Percentiles rank a stretch among this genome's conserved stretches.
phyloP scores from a whole-genome alignment of 2,329 filamentous ascomycete genomes.

The Penicillium capsulatum region DNA sequence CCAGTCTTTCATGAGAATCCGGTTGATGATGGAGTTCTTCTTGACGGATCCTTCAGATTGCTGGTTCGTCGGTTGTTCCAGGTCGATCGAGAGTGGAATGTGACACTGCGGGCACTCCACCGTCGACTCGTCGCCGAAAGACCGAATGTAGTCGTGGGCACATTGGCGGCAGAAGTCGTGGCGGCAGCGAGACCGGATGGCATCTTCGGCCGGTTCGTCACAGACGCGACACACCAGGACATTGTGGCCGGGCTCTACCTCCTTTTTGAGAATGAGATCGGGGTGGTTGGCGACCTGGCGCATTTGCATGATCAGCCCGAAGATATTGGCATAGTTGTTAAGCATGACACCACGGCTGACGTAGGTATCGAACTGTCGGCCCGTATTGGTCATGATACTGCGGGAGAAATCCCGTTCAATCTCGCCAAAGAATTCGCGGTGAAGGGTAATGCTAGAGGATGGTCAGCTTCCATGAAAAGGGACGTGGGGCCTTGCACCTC shows the following conservation, averaged over 20 bases:
- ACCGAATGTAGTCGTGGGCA: constrained; percentile 73
- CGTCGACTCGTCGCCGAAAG: constrained; percentile 60
- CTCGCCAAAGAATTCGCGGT: constrained; percentile 94
- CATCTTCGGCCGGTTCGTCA: constrained; percentile 92
- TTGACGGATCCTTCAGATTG: constrained; percentile 83
- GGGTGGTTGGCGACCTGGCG: constrained; percentile 95
- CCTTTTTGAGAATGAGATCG: constrained; percentile 86
- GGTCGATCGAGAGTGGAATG: constrained; percentile 81
- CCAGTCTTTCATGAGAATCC: constrained; percentile 99
- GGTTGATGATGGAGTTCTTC: constrained; percentile 96
- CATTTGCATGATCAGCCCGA: constrained; percentile 99
- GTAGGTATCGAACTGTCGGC: constrained; percentile 90
- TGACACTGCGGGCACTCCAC: constrained; percentile 82
- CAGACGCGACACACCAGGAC: constrained; percentile 90
- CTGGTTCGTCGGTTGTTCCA: constrained; percentile 92
- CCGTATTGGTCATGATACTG: constrained; percentile 90
- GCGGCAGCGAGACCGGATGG: constrained; percentile 83
- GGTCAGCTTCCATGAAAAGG: constrained; percentile 5
- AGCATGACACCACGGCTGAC: constrained; percentile 90
- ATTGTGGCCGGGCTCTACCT: constrained; percentile 80
- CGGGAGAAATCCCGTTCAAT: constrained; percentile 92
- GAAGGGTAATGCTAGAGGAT: constrained; percentile 65
- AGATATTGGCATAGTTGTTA: constrained; percentile 98
- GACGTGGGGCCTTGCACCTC: background rate
- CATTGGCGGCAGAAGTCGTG: constrained; percentile 88